Evolutionary conservation across 2,329 filamentous ascomycete genomes (phyloP), one percentile per base, ranked within the genome.

Genomic region (Ascochyta viciae-villosae): DNA sequence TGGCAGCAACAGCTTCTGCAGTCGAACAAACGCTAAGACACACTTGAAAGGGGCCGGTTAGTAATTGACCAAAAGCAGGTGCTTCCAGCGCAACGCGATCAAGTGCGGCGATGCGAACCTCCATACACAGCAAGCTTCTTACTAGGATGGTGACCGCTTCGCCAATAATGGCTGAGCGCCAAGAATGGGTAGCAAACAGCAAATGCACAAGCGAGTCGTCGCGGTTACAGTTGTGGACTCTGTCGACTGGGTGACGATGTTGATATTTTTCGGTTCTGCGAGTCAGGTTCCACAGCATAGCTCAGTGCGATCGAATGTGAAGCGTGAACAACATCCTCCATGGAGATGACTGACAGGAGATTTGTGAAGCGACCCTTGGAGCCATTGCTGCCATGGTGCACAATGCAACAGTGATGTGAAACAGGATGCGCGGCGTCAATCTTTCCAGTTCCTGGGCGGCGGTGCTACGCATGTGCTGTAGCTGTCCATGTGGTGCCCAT

Each of bases 151-250:
- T 13, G 4, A 42, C 13, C 23, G n/a, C 23, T 10, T 24, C 23
- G 33, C 31, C 24, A 35, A 19, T 4, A 13, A n/a, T 37, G 40
- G n/a, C 26, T 22, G 26, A 31, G 19, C 26, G 43, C 50, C 23
- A 39, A 48, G 31, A 39, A 22, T 23, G 23, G 12, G 38, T 47
- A 43, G 44, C 50, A 54, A 54, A 54, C 38, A n/a, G 43, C 31
- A 9, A n/a, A 16, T 37, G 19, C 37, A 41, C 35, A 38, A 35
- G 31, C 38, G 31, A 47, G 15, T 26, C 38, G 16, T 39, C 8
- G 38, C 37, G 31, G 31, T 31, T 48, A 24, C 50, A 43, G 37
- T 27, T 6, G 42, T 27, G 40, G 12, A 10, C 19, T 31, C 26
- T 27, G 19, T 38, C 16, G 33, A 16, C 29, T 10, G n/a, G 29